Base-by-base conservation (phyloP, 352 stramenopile species). In the Nothophytophthora sp. region DNA sequence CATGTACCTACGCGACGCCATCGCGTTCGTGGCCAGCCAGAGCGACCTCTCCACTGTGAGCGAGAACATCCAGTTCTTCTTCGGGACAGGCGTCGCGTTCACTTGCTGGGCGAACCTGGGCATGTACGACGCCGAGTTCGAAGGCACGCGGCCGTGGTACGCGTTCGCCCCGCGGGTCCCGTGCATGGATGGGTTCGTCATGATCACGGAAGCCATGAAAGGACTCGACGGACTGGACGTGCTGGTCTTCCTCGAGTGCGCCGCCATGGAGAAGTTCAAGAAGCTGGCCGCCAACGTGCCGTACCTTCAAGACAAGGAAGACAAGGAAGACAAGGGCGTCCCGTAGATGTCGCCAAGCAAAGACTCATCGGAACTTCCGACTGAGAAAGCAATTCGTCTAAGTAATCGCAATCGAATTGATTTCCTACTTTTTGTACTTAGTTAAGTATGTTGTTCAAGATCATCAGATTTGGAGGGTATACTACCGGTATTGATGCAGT, bases 71-170 rank as follows among this genome's bases (percentile, higher is more conserved):
- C 57, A 86, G 13, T 82, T 81, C 41, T 67, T 75, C 41, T 72
- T 83, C 24, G 74, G 74, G 0, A 54, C 62, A 0, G 74, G 83
- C 32, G 39, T 82, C 42, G 77, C 81, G 61, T 76, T 73, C 61
- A 86, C 71, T 8, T 86, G 66, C 19, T 83, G 71, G 71, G 55
- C 55, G 24, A 64, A 73, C 37, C 74, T 72, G 38, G 75, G 71
- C 24, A 83, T 81, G 71, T 86, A 83, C 56, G 66, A 83, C 16
- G 69, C 75, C 3, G 62, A 81, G 24, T 83, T 86, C 57, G 63
- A 66, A 7, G 53, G 55, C 5, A 52, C 62, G 11, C 58, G 27
- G 35, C 56, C 71, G 11, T 66, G 50, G 51, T 70, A 72, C 16
- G 63, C 58, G 5, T 67, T 60, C 4, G 32, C 64, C 16, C 74